Base-by-base conservation (phyloP, 108 stramenopile species). In the Pseudonitzschia pungens region DNA sequence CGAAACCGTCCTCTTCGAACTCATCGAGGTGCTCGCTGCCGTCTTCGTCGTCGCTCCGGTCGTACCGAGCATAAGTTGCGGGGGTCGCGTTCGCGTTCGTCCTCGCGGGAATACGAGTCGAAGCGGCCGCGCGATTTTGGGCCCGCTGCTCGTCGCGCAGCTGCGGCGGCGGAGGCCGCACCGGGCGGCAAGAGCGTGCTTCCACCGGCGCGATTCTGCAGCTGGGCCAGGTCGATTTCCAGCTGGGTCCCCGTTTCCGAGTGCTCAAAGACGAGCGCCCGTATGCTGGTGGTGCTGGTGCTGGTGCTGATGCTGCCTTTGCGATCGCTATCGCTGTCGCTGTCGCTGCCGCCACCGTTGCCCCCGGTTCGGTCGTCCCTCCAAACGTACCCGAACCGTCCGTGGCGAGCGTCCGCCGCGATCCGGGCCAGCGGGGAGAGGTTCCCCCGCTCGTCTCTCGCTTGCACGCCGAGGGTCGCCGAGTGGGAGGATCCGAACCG, bases 1-100 rank as follows among this genome's bases (percentile, higher is more conserved):
- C 16, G 60, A 86, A 89, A 0, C 80, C 86, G 66, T 89, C 88
- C 28, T 79, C 82, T 43, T 86, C 84, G 58, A 82, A 86, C 33
- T 80, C 78, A 75, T 88, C 73, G 9, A 43, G 6, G 9, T 11
- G 42, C 10, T 75, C 58, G 20, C 74, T 63, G n/a, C 77, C 67
- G 59, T 73, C 78, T 28, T 82, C 70, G n/a, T 78, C 79, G 5
- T 85, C 81, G 24, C 74, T 77, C 1, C 80, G 74, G 51, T 84
- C 79, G 40, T 64, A 26, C 22, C 21, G 29, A 0, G 22, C 6
- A 36, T 7, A 24, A n/a, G 43, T 44, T 55, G 16, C 48, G 28
- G n/a, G 45, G 55, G 16, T 65, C 48, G 8, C 53, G 52, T 1
- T 78, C 74, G 22, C n/a, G n/a, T n/a, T 62, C 60, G 20, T 32